Evolutionary conservation across 176 grass and related monocot species (phyloP).

Genomic region (Urochloa ruziziensis): DNA sequence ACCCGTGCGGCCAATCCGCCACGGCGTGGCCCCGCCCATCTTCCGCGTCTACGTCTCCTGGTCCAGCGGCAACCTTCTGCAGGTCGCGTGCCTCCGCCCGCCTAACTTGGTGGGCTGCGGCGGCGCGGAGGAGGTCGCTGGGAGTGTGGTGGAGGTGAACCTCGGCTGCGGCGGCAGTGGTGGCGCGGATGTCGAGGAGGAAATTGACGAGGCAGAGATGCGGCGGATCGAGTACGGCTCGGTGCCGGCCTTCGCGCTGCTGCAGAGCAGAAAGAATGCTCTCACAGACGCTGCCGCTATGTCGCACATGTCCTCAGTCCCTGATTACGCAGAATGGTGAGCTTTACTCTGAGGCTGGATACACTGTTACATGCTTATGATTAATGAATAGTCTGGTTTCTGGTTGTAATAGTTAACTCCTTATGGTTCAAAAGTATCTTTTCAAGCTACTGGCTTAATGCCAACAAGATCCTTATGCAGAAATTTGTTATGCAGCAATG

Average conservation of each 20-base stretch:
- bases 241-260: slow-evolving; percentile 61
- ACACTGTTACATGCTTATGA: not conserved
- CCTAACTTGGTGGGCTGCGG: slow-evolving; percentile 8
- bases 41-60: slow-evolving; percentile 80
- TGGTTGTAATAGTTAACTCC: not conserved
- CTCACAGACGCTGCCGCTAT: slow-evolving; percentile 52
- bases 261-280: slow-evolving; percentile 77
- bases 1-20: slow-evolving; percentile 52
- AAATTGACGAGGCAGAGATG: slow-evolving; percentile 62
- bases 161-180: slow-evolving; percentile 35
- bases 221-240: slow-evolving; percentile 89
- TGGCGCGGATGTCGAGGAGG: slow-evolving; percentile 38
- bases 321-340: slow-evolving; percentile 72
- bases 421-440: not conserved
- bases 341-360: not conserved
- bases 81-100: slow-evolving; percentile 68
- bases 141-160: slow-evolving; percentile 80
- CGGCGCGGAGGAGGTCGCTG: slow-evolving; percentile 35
- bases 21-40: slow-evolving; percentile 63
- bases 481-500: not conserved
- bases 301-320: slow-evolving; percentile 48
- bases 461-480: not conserved
- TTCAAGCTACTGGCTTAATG: not conserved
- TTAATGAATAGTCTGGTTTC: not conserved
- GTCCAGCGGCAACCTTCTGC: slow-evolving; percentile 84